Evolutionary conservation across 768 basidiomycete genomes (phyloP), one percentile per base, ranked within the genome.

Genomic region (Mycena olivaceomarginata): DNA sequence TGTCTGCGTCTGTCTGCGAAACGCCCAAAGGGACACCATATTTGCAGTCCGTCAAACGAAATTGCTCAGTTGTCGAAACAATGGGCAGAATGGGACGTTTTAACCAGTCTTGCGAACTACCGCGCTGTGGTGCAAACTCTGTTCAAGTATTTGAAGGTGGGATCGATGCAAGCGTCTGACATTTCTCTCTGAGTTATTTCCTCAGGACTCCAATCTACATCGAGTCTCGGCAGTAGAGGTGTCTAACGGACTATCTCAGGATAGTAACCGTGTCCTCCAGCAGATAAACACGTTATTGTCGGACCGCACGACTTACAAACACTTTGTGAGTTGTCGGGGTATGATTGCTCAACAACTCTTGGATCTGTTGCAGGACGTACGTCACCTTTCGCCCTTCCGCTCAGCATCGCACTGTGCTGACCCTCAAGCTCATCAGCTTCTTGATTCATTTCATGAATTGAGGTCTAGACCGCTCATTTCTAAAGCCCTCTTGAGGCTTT

Each of bases 11-110:
- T 45, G 43, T 45, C 13, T 45, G 43, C 1, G 43, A 45, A 56
- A 56, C 48, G 16, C 48, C 12, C 1, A 48, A 48, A 48, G 12
- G 12, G 15, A 48, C 48, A 6, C 16, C 11, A 51, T 56, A 22
- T 56, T 12, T 56, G 8, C 22, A 56, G 53, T 9, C 22, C 53
- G 1, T 56, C n/a, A 15, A 22, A 22, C 9, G 53, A 56, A 56
- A 56, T 56, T 8, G n/a, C 9, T 56, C 20, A 56, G 22, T 56
- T 56, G 4, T 56, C n/a, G 9, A n/a, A 56, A 12, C 53, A 56
- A 56, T 56, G 62, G 70, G 60, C n/a, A 10, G 16, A 64, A 63
- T 64, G 70, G 60, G 70, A 72, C 15, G 13, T 5, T 46, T 25
- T 72, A 22, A 63, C 53, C n/a, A 56, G 53, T 22, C 53, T 56